These are phyloP conservation scores for Flammula alnicola DNA, from an alignment of 1,284 basidiomycete species.

Conservation along the genomic window DNA sequence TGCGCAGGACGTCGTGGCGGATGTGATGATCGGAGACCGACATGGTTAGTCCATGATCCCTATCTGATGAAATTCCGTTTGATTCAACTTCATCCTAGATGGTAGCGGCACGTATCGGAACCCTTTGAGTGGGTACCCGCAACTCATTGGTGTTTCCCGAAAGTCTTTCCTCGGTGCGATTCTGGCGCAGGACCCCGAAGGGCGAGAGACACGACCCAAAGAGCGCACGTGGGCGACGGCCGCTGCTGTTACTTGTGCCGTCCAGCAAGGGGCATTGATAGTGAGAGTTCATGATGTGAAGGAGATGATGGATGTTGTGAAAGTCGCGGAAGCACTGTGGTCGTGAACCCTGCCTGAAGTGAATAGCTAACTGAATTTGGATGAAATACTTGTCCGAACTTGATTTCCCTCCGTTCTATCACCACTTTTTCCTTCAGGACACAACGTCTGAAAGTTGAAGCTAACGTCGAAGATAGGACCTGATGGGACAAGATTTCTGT, in stretches of 20 bases:
- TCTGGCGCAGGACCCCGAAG: slow-evolving; percentile 50
- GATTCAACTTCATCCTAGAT: neutral
- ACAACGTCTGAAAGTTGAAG: no score
- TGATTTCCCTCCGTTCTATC: no score
- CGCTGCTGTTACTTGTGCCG: slow-evolving; percentile 77
- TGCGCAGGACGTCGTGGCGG: slow-evolving; percentile 52
- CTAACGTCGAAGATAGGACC: no score
- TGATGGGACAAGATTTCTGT: no score
- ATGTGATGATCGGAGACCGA: slow-evolving; percentile 33
- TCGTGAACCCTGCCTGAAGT: no score
- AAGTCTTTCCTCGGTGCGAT: slow-evolving; percentile 85
- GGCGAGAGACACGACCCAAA: slow-evolving; percentile 56
- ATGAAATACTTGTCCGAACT: no score
- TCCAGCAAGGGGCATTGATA: slow-evolving; percentile 75
- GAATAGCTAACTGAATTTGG: no score
- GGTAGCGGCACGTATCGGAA: slow-evolving; percentile 40
- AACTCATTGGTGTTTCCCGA: slow-evolving; percentile 80
- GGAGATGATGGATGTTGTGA: slow-evolving; percentile 62
- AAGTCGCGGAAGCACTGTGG: slow-evolving; percentile 52
- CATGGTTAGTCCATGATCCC: slow-evolving; percentile 23
- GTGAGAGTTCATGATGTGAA: slow-evolving; percentile 87
- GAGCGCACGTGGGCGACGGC: slow-evolving; percentile 85
- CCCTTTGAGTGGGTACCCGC: slow-evolving; percentile 66
- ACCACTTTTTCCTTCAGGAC: no score
- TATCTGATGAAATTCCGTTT: neutral